phyloP scores from a whole-genome alignment of 495 filamentous ascomycete genomes.

The Neurospora intermedia region DNA sequence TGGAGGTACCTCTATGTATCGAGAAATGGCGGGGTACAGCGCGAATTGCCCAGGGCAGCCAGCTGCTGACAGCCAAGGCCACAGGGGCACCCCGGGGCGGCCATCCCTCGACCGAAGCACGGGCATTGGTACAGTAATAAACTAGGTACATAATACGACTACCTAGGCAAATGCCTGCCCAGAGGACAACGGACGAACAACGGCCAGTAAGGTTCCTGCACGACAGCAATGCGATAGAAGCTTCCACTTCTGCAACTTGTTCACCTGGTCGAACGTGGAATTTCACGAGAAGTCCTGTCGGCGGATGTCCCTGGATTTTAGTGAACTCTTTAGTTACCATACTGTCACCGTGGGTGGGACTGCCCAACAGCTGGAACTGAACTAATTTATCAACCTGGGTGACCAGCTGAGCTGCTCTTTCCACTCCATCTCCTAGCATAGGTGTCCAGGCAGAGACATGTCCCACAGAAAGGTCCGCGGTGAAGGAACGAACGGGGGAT shows the following conservation, averaged over 20 bases:
- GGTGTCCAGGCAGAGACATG: too few relatives aligned
- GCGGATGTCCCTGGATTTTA: neutral
- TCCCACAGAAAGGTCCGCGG: neutral
- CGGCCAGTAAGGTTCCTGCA: neutral
- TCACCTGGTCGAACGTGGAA: neutral
- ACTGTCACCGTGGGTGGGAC: neutral
- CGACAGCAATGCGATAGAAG: neutral
- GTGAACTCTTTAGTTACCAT: neutral
- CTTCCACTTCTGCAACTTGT: neutral
- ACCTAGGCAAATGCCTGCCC: neutral
- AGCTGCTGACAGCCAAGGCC: neutral
- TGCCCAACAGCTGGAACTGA: neutral
- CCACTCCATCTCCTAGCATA: neutral
- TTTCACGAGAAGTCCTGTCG: neutral
- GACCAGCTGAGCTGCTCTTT: neutral
- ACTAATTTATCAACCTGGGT: neutral
- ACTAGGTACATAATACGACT: neutral
- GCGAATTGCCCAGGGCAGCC: neutral
- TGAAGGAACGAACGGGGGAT: neutral
- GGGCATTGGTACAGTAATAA: neutral
- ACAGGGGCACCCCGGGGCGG: too few relatives aligned
- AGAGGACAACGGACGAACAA: neutral
- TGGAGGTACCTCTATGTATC: too few relatives aligned
- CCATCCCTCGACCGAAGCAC: neutral
- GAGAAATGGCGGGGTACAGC: neutral